Evolutionary conservation across 2,329 filamentous ascomycete genomes (phyloP).

Genomic region (Penicillium fuscoglaucum): DNA sequence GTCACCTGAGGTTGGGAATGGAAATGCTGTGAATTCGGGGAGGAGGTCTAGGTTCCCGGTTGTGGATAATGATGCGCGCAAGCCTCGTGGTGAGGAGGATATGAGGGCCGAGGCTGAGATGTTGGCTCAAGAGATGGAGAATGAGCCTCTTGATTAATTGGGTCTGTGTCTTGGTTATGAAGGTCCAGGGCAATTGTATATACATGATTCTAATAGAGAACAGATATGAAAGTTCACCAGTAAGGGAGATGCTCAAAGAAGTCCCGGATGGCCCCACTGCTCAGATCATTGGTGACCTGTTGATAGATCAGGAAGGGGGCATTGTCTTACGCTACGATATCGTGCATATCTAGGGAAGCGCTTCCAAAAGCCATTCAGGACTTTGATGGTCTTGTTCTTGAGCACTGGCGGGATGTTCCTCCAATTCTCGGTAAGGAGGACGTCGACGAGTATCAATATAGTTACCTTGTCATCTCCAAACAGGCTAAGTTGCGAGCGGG

Average conservation of each 20-base stretch:
- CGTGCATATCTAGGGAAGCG: not conserved
- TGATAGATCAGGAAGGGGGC: not conserved
- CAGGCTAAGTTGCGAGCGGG: not conserved
- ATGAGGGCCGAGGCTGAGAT: conserved; percentile 77
- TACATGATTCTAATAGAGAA: not conserved
- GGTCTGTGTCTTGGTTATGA: not conserved
- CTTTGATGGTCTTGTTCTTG: not conserved
- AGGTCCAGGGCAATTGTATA: not conserved
- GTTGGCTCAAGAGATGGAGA: conserved; percentile 50
- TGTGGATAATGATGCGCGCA: conserved; percentile 70
- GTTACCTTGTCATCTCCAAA: not conserved
- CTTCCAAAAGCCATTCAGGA: not conserved
- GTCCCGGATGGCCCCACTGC: not conserved
- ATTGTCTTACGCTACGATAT: not conserved
- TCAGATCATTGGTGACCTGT: not conserved
- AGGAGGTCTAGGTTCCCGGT: conserved; percentile 63
- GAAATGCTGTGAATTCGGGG: conserved; percentile 41
- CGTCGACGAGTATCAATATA: not conserved
- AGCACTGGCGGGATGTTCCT: not conserved
- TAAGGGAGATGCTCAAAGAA: not conserved
- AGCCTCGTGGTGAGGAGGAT: conserved; percentile 67
- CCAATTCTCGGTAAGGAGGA: not conserved
- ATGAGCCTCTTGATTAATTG: conserved; percentile 35
- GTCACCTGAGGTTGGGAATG: conserved; percentile 24
- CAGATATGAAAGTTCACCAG: not conserved